These are phyloP conservation scores for Aureobasidium sp. DNA, from an alignment of 2,329 filamentous ascomycete genomes.

Conservation along the genomic window DNA sequence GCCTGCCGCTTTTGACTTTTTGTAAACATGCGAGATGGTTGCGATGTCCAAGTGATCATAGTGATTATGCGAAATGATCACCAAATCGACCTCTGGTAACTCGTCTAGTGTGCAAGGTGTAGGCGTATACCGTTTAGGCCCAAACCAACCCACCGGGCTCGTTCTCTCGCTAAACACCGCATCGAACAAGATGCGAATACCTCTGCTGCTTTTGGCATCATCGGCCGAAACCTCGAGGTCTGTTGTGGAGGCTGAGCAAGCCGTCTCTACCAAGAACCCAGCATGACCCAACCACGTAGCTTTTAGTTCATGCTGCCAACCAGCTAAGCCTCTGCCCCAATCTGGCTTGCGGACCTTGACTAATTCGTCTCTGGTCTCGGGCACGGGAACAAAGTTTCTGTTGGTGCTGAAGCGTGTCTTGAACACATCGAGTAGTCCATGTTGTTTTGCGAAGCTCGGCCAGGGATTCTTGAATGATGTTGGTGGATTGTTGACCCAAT, in stretches of 20 bases:
- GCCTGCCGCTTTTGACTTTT: conserved; percentile 27
- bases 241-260: neutral
- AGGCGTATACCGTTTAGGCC: conserved; percentile 47
- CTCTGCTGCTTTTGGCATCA: conserved; percentile 25
- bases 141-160: conserved; percentile 39
- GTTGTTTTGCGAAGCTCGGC: conserved; percentile 33
- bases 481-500: conserved; percentile 39
- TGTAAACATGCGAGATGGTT: conserved; percentile 37
- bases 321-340: conserved; percentile 26
- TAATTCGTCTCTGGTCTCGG: conserved; percentile 33
- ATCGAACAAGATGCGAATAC: conserved; percentile 44
- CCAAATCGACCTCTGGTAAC: conserved; percentile 45
- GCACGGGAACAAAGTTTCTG: conserved; percentile 42
- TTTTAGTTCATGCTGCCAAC: conserved; percentile 29
- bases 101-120: conserved; percentile 44
- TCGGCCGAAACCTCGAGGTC: conserved; percentile 19
- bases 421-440: conserved; percentile 25
- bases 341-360: conserved; percentile 37
- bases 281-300: conserved; percentile 49
- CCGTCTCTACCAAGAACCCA: conserved; percentile 41
- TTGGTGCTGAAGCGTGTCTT: conserved; percentile 33
- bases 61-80: conserved; percentile 50
- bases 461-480: conserved; percentile 44
- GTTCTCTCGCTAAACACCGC: conserved; percentile 47
- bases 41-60: conserved; percentile 49